Percentiles rank a stretch among this genome's conserved stretches.
These are phyloP conservation scores for Lactarius akahatsu DNA, from an alignment of 768 basidiomycete genomes.

Conservation along the genomic window DNA sequence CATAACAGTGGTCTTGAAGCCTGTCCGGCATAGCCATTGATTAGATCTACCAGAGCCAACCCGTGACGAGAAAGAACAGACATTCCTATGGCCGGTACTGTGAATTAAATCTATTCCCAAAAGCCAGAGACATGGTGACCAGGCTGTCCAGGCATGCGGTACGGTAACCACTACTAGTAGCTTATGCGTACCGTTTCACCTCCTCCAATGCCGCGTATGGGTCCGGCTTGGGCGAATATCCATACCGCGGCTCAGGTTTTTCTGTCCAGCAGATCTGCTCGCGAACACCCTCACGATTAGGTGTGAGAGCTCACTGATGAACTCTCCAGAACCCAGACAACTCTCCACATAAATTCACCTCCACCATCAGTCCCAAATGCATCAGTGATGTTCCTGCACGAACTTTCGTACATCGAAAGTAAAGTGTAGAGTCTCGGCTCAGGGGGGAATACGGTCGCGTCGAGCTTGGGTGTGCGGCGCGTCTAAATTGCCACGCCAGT, in stretches of 20 bases:
- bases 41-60: background rate
- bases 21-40: background rate
- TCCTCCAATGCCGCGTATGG: conserved; percentile 54
- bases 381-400: conserved; percentile 43
- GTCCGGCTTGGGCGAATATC: conserved; percentile 51
- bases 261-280: conserved; percentile 33
- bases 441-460: conserved; percentile 76
- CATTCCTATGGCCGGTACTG: background rate
- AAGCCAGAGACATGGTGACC: background rate
- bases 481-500: conserved; percentile 47
- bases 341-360: conserved; percentile 82
- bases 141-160: background rate
- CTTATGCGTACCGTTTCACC: conserved; percentile 17
- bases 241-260: conserved; percentile 56
- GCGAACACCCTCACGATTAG: conserved; percentile 4
- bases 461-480: conserved; percentile 57
- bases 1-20: background rate
- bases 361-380: conserved; percentile 58
- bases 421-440: conserved; percentile 84
- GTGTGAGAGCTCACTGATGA: conserved; percentile 54
- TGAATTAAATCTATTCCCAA: background rate
- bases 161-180: background rate
- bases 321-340: conserved; percentile 68
- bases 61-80: background rate
- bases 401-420: conserved; percentile 75